Conservation (phyloP, 768 basidiomycete genomes). For the Strobilomyces dryophilus region DNA sequence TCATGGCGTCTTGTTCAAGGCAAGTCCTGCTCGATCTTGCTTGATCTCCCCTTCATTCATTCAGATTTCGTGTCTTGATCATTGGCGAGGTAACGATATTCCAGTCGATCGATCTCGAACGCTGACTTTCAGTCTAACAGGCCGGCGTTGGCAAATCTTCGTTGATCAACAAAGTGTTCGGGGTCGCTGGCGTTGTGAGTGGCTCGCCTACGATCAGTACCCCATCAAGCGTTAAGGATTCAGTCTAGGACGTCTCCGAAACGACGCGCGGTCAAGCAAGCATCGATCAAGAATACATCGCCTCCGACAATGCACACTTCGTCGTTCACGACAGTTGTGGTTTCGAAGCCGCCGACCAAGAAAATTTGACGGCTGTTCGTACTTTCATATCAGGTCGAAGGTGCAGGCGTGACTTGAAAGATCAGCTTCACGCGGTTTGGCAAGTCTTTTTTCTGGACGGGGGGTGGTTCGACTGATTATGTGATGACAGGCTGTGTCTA, state of each 20-base stretch:
- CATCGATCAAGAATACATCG: background rate
- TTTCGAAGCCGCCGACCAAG: slow-evolving; percentile 1
- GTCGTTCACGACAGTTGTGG: slow-evolving; percentile 5
- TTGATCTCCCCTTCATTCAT: no score
- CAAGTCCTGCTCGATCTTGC: no score
- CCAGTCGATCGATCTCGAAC: no score
- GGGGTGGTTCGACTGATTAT: background rate
- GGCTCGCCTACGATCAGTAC: background rate
- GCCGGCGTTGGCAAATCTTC: no score
- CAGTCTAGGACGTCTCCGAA: background rate
- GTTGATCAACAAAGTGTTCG: no score
- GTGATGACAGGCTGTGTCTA: background rate
- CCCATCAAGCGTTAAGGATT: background rate
- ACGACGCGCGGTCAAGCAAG: background rate
- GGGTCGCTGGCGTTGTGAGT: no score
- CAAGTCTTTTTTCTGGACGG: background rate
- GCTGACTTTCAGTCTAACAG: no score
- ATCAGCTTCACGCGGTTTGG: slow-evolving; percentile 7
- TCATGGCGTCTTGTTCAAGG: no score
- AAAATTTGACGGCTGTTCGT: background rate
- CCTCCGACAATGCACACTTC: background rate
- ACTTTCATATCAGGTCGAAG: background rate
- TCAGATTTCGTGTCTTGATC: no score
- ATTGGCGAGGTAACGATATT: no score
- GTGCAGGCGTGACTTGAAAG: background rate